These are phyloP conservation scores for Peniophora sp. DNA, from an alignment of 1,284 basidiomycete genomes.

Conservation along the genomic window DNA sequence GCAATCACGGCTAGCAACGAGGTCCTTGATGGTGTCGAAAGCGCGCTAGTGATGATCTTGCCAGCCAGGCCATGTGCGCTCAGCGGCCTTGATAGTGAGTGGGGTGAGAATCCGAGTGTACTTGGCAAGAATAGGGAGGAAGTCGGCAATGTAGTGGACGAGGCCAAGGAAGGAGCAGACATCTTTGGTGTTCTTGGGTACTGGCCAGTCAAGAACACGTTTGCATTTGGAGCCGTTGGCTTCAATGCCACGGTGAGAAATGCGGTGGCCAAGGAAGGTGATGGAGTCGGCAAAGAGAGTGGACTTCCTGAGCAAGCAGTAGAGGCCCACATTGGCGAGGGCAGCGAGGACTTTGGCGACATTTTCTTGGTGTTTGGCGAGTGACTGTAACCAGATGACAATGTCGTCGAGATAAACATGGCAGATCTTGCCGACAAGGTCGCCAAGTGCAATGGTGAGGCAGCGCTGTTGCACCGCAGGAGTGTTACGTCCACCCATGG, in stretches of 20 bases:
- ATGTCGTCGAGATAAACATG: slow-evolving; percentile 38
- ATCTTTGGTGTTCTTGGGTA: slow-evolving; percentile 17
- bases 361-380: slow-evolving; percentile 27
- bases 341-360: slow-evolving; percentile 21
- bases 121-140: slow-evolving; percentile 24
- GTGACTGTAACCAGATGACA: slow-evolving; percentile 29
- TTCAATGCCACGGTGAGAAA: slow-evolving; percentile 22
- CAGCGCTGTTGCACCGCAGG: slow-evolving; percentile 28
- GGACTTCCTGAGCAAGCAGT: slow-evolving; percentile 22
- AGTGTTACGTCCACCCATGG: slow-evolving; percentile 28
- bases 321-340: slow-evolving; percentile 11
- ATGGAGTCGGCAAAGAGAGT: slow-evolving; percentile 19
- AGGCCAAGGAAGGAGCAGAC: slow-evolving; percentile 28
- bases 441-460: slow-evolving; percentile 21
- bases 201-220: slow-evolving; percentile 24
- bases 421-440: slow-evolving; percentile 26
- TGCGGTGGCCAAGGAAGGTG: slow-evolving; percentile 28
- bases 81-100: slow-evolving; percentile 20
- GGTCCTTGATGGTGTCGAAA: slow-evolving; percentile 29
- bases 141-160: slow-evolving; percentile 23
- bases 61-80: slow-evolving; percentile 23
- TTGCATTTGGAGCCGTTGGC: slow-evolving; percentile 23
- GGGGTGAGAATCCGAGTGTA: slow-evolving; percentile 22
- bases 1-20: slow-evolving; percentile 19
- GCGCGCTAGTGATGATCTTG: slow-evolving; percentile 18